These are phyloP conservation scores for Crithidia acanthocephali DNA, from an alignment of 208 protist genomes.

Conservation along the genomic window DNA sequence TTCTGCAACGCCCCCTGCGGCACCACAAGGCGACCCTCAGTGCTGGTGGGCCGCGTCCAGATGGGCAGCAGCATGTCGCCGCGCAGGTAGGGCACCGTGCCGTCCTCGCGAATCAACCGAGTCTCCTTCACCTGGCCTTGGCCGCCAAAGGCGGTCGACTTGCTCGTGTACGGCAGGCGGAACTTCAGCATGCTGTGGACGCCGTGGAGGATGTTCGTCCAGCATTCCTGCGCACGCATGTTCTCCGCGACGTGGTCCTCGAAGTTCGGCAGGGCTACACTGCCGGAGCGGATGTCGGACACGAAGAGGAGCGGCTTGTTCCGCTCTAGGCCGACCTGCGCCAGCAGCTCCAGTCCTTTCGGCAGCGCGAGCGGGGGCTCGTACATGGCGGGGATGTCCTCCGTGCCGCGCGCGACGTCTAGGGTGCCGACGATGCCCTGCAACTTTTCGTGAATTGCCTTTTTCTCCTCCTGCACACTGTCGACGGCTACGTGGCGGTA, in stretches of 20 bases:
- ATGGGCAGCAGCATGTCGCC: constrained; percentile 94
- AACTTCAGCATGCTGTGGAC: constrained; percentile 96
- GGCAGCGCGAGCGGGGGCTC: constrained; percentile 70
- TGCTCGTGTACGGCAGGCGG: constrained; percentile 92
- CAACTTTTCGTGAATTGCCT: constrained; percentile 66
- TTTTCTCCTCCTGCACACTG: constrained; percentile 39
- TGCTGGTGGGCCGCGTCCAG: constrained; percentile 96
- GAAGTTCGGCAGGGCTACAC: constrained; percentile 82
- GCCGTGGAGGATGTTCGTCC: constrained; percentile 91
- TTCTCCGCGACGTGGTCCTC: constrained; percentile 92
- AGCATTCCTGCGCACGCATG: constrained; percentile 93
- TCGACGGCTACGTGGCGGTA: constrained; percentile 63
- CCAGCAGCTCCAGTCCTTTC: constrained; percentile 73
- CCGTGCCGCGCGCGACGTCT: constrained; percentile 86
- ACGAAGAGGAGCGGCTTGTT: constrained; percentile 92
- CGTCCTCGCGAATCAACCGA: constrained; percentile 66
- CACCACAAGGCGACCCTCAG: constrained; percentile 94
- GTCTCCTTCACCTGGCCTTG: constrained; percentile 40
- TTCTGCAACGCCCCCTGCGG: constrained; percentile 65
- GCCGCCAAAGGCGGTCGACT: constrained; percentile 54
- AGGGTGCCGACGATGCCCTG: constrained; percentile 78
- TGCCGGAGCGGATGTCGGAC: constrained; percentile 94
- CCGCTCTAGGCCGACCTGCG: constrained; percentile 74
- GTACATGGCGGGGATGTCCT: constrained; percentile 91
- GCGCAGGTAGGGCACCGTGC: constrained; percentile 85